Evolutionary conservation across 148 eudicot genomes (phyloP).

Genomic region (Persicaria tinctoria): DNA sequence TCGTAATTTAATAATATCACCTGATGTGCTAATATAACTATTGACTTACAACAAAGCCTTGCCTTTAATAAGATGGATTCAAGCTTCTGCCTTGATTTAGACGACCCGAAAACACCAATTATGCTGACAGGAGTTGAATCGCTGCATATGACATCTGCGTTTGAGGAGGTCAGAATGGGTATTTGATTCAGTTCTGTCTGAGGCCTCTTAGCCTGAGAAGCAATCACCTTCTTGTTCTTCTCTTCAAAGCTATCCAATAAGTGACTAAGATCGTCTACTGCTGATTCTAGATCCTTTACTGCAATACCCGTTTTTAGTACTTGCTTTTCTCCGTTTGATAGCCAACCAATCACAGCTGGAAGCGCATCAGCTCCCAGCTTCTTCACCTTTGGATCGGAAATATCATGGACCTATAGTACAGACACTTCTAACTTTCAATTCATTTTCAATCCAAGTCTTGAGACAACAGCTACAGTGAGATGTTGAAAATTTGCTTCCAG

Average conservation of each 20-base stretch:
- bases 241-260: conserved; percentile 68
- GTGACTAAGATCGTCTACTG: conserved; percentile 63
- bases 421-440: neutral
- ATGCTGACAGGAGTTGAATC: conserved; percentile 73
- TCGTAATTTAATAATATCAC: neutral
- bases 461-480: too few relatives aligned
- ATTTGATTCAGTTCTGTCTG: conserved; percentile 40
- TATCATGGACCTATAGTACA: conserved; percentile 52
- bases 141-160: conserved; percentile 56
- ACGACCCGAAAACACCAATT: conserved; percentile 72
- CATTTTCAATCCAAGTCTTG: too few relatives aligned
- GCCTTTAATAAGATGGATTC: conserved; percentile 49
- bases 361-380: conserved; percentile 59
- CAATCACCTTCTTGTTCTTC: conserved; percentile 50
- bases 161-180: conserved; percentile 51
- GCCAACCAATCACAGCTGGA: conserved; percentile 93
- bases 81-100: conserved; percentile 43
- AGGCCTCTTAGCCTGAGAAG: conserved; percentile 33
- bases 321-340: conserved; percentile 72
- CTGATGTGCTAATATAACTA: neutral
- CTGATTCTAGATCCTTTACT: conserved; percentile 72
- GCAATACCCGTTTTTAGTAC: conserved; percentile 58
- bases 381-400: conserved; percentile 49
- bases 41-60: conserved; percentile 19
- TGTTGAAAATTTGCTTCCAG: neutral